Base-by-base conservation (phyloP, 768 basidiomycete genomes). In the Rhizopogon rudus region DNA sequence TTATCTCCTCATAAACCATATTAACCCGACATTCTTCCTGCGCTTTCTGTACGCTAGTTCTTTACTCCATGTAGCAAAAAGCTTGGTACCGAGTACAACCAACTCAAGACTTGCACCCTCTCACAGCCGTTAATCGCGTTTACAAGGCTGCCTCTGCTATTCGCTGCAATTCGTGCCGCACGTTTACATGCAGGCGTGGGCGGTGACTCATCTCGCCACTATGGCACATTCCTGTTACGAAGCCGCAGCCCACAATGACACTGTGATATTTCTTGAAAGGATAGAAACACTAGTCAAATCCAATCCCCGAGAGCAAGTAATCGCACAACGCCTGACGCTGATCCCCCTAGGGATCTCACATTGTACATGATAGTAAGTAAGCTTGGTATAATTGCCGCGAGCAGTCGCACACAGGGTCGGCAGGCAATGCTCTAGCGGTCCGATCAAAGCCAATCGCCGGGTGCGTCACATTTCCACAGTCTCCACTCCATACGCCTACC, bases 191-290 rank as follows among this genome's bases (percentile, higher is more conserved):
- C 48, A 49, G 35, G 48, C 48, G 22, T 37, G 37, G 48, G 35
- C 48, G 48, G 37, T 49, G 48, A 49, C 48, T 49, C 48, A 49
- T 49, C 20, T 49, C 48, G 35, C 48, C 33, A 22, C 48, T 37
- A 37, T 20, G 48, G 20, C 33, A 9, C 48, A 37, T 49, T 12
- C 20, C 35, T 49, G 31, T 37, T 49, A 37, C 31, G 17, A 20
- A 48, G n/a, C n/a, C 17, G 13, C 45, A 7, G 35, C 5, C 14
- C 13, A 49, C 14, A 41, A 17, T 41, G 35, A 37, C 35, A 41
- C 17, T 12, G 31, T 33, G 17, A 20, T 41, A n/a, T 22, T 33
- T 20, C 22, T 13, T 48, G 31, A 48, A 48, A 9, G 13, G 20
- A 33, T 20, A 9, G 31, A 48, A 35, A 48, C 14, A 33, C 8